Evolutionary conservation across 768 basidiomycete species (phyloP).

Genomic region (Naganishia friedmannii): DNA sequence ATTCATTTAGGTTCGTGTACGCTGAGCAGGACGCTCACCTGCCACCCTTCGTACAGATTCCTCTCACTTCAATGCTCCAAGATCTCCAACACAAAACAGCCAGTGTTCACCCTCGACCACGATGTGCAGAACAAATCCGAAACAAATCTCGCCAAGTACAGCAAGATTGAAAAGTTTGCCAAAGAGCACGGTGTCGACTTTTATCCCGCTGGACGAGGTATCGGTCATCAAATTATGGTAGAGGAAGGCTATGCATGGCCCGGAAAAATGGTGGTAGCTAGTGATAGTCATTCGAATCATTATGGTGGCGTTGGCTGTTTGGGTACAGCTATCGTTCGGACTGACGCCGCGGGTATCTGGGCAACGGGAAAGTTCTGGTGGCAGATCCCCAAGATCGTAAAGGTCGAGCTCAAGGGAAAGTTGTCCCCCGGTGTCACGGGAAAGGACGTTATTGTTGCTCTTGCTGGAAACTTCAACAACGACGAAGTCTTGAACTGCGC

Average conservation of each 20-base stretch:
- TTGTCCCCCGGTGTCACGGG: constrained; percentile 88
- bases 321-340: constrained; percentile 94
- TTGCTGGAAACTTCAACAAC: constrained; percentile 91
- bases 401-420: constrained; percentile 79
- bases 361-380: constrained; percentile 99
- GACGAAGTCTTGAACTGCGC: constrained; percentile 97
- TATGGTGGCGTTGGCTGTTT: constrained; percentile 97
- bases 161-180: constrained; percentile 85
- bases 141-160: constrained; percentile 89
- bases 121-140: constrained; percentile 92
- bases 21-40: background rate
- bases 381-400: constrained; percentile 96
- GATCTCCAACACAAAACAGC: constrained; percentile 74
- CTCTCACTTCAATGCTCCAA: constrained; percentile 86
- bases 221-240: constrained; percentile 94
- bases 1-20: background rate
- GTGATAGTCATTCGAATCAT: constrained; percentile 97
- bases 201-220: constrained; percentile 94
- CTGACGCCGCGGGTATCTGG: constrained; percentile 68
- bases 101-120: constrained; percentile 95
- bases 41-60: constrained; percentile 61
- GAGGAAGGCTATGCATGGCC: constrained; percentile 99
- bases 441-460: constrained; percentile 95
- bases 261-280: constrained; percentile 88
- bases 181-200: constrained; percentile 82